Evolutionary conservation across 1,284 basidiomycete species (phyloP).

Genomic region (Baeospora myosura): DNA sequence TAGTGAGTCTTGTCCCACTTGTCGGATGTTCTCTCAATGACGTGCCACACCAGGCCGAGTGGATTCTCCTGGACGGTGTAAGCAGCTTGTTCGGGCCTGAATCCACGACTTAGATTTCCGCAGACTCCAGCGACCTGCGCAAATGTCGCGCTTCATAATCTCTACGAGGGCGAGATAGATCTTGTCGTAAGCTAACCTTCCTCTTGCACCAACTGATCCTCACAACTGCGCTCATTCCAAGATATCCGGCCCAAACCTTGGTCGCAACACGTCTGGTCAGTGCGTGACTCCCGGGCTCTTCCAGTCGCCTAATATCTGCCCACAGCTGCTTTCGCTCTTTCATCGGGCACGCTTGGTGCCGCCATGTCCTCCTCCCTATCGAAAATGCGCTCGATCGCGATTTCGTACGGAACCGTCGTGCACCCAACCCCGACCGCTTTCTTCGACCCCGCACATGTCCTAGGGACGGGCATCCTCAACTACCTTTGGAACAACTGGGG

Average conservation of each 20-base stretch:
- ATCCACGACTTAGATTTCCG: slow-evolving; percentile 6
- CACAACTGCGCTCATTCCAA: slow-evolving; percentile 20
- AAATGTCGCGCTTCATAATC: slow-evolving; percentile 83
- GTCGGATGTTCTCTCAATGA: background rate
- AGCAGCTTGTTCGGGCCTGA: slow-evolving; percentile 19
- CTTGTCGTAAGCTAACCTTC: slow-evolving; percentile 50
- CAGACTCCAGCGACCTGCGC: slow-evolving; percentile 88
- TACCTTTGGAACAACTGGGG: slow-evolving; percentile 82
- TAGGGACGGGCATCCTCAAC: slow-evolving; percentile 61
- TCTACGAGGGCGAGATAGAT: slow-evolving; percentile 80
- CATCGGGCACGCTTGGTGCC: slow-evolving; percentile 87
- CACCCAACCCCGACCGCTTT: slow-evolving; percentile 58
- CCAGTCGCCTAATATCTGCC: slow-evolving; percentile 6
- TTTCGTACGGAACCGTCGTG: slow-evolving; percentile 80
- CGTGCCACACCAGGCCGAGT: slow-evolving; percentile 52
- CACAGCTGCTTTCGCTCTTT: slow-evolving; percentile 76
- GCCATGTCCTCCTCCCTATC: slow-evolving; percentile 57
- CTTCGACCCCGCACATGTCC: slow-evolving; percentile 62
- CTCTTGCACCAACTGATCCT: background rate
- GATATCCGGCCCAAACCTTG: slow-evolving; percentile 73
- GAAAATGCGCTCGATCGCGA: slow-evolving; percentile 60
- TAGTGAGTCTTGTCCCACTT: slow-evolving; percentile 25
- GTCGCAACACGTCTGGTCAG: slow-evolving; percentile 74
- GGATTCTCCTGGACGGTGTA: slow-evolving; percentile 84
- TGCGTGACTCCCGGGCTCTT: slow-evolving; percentile 3